Conservation (phyloP, 2,329 filamentous ascomycete genomes). For the Thielaviopsis euricoi region DNA sequence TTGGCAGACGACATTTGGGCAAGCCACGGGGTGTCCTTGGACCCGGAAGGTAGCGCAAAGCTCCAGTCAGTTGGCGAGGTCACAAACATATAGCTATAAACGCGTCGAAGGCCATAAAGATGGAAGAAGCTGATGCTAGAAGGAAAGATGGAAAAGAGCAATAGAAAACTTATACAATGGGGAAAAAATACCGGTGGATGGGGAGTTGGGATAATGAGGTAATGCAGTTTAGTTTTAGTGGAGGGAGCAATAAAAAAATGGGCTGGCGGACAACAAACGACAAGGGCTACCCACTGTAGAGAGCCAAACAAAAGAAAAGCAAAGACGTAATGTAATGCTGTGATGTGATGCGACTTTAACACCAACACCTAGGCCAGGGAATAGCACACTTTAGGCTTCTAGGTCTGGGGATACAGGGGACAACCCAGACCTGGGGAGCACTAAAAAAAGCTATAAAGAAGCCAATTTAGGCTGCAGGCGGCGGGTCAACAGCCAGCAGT, state of each 20-base stretch:
- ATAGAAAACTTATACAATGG: neutral
- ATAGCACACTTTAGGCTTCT: neutral
- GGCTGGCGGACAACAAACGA: neutral
- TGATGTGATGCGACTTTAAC: neutral
- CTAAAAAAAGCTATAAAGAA: neutral
- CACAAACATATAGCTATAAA: neutral
- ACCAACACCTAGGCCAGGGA: neutral
- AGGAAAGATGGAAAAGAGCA: neutral
- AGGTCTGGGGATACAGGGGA: neutral
- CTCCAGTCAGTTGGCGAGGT: constrained; percentile 3
- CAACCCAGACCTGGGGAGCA: neutral
- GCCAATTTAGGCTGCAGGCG: neutral
- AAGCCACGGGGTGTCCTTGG: constrained; percentile 13
- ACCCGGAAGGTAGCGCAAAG: neutral
- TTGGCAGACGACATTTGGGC: constrained; percentile 13
- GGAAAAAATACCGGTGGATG: too few relatives aligned
- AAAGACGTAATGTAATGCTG: too few relatives aligned
- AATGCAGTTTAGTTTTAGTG: too few relatives aligned
- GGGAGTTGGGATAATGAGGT: too few relatives aligned
- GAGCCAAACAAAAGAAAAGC: too few relatives aligned
- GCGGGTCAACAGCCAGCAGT: neutral
- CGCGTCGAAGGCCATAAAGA: neutral
- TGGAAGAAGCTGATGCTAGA: neutral
- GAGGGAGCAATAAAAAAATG: too few relatives aligned
- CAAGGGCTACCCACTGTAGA: neutral